Evolutionary conservation across 306 rosid species (phyloP).

Genomic region (Rosa persica): DNA sequence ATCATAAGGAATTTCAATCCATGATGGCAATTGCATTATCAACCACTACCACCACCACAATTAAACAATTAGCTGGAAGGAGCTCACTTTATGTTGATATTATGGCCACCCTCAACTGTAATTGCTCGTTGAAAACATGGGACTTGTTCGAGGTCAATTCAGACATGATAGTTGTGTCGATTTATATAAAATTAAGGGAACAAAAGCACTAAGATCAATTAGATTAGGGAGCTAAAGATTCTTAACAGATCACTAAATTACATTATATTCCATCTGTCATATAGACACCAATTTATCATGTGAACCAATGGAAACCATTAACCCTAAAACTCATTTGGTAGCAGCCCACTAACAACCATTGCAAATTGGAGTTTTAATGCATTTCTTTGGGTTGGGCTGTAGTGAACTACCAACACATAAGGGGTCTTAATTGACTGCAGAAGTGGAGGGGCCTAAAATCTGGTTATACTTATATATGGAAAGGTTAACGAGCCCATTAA

Average conservation of each 20-base stretch:
- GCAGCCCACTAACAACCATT: background rate
- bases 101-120: slow-evolving; percentile 22
- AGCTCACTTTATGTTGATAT: slow-evolving; percentile 34
- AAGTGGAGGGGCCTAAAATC: background rate
- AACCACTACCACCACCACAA: slow-evolving; percentile 21
- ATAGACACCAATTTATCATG: background rate
- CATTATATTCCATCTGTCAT: background rate
- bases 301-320: background rate
- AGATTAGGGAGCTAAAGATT: slow-evolving; percentile 21
- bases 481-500: background rate
- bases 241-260: background rate
- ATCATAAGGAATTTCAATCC: slow-evolving; percentile 34
- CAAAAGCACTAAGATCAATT: background rate
- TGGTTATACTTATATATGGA: background rate
- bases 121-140: slow-evolving; percentile 26
- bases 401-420: background rate
- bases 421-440: background rate
- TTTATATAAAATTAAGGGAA: background rate
- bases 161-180: slow-evolving; percentile 22
- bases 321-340: background rate
- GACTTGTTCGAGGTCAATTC: slow-evolving; percentile 28
- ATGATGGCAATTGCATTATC: slow-evolving; percentile 16
- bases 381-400: background rate
- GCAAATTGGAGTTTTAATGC: background rate
- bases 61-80: slow-evolving; percentile 26